Base-by-base conservation (phyloP, 2,329 filamentous ascomycete species). In the Fusarium sp. region DNA sequence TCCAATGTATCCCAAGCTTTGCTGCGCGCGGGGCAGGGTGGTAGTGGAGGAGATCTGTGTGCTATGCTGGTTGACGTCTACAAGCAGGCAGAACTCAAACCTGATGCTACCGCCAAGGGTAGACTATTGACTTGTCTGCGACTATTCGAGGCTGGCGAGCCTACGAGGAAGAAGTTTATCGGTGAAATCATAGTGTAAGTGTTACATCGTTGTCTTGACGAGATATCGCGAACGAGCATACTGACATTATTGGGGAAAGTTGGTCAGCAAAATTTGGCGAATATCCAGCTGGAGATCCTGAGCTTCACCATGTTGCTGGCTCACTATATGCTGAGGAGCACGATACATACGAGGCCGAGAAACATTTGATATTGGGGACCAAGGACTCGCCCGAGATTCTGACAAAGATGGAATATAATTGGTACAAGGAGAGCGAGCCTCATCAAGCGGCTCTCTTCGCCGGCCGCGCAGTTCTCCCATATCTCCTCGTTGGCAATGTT, bases 261-360 rank as follows among this genome's bases (percentile, higher is more conserved):
- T 99, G 96, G 96, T 97, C 94, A 64, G 88, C 90, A 62, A 96
- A 93, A 81, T 92, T 90, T 79, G 94, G 95, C 75, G 93, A 96
- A 50, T 94, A 93, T 81, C 95, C 96, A 53, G 93, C 94, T 57
- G 96, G 96, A 68, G 96, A 99, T 80, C 93, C 96, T 6, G 96
- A 98, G 79, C 86, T 99, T 63, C 96, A 99, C 83, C 95, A 98
- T 83, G 95, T 97, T 47, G 92, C 92, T 40, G 96, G 96, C 57
- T 91, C 90, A 37, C 86, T 98, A 47, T 97, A 94, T 81, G 96
- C 95, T n/a, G 93, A 97, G 79, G 96, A 98, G 77, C 93, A 95
- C 82, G 94, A 98, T 70, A 89, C 92, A 32, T 97, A 97, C 86
- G 95, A 98, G 67, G 96, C 97, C 19, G 97, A 99, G 83, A 90